Base-by-base conservation (phyloP, 495 filamentous ascomycete species). In the Xylaria castorea region DNA sequence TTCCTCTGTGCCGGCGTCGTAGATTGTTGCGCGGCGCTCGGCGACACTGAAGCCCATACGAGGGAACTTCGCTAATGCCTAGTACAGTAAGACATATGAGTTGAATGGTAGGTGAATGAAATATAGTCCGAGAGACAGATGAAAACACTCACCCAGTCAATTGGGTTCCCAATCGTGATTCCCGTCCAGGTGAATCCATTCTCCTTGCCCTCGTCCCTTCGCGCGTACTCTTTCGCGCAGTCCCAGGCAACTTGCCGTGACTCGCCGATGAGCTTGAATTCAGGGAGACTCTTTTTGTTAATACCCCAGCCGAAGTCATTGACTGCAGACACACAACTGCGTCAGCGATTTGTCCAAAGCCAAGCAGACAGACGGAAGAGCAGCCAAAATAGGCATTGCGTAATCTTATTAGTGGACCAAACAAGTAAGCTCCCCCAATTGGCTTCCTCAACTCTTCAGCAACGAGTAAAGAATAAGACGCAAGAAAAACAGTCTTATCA, bases 251-350 rank as follows among this genome's bases (percentile, higher is more conserved):
- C 67, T 14, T 27, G 34, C n/a, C 78, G 72, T 48, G 55, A 30
- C 7, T 68, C 72, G 18, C 75, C 71, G 3, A 77, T 75, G n/a
- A 62, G n/a, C 18, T 66, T 44, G 50, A 78, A 77, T 27, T 78
- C 78, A 18, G 73, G 73, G 34, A 77, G 57, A 36, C 53, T 73
- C 1, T 38, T 34, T 30, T 69, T 66, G 68, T 87, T 78, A 14
- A 75, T 74, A 14, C 90, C 81, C 57, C 76, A 80, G 48, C 88
- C 87, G 62, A 85, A 91, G 46, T 88, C 86, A 48, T 85, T 84
- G 0, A 87, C 84, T 71, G 32, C 14, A 46, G 20, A 30, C 16
- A 46, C 11, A 34, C 18, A 25, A 7, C 11, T 7, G 25, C 5
- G 27, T 69, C 55, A 69, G 40, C 48, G 42, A 6, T 42, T 40